Evolutionary conservation across 306 rosid genomes (phyloP), one percentile per base, ranked within the genome.

Genomic region (Prosopis cineraria): DNA sequence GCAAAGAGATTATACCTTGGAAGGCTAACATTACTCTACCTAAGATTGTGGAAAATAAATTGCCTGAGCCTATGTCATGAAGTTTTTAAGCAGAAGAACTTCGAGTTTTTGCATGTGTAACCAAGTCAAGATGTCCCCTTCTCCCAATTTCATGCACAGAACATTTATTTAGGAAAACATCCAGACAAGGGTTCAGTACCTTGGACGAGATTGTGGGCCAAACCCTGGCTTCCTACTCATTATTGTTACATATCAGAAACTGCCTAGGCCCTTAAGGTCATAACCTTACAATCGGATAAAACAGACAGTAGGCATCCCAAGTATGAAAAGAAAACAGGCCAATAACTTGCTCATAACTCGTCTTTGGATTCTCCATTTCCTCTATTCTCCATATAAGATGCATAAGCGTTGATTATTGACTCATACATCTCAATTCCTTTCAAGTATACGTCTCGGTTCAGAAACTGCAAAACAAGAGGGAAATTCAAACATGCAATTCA

Each of bases 361-460:
- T 95, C 99, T 84, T 53, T 88, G 30, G 85, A 76, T 53, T 52
- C 76, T 40, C 67, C 81, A 30, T 72, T 80, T 31, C 37, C 75
- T 79, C 62, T 80, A 50, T 69, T 71, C 52, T 68, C 88, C n/a
- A 56, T 81, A 31, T 66, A 93, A 29, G 93, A 89, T 39, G 99
- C 87, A 77, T 85, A 95, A 50, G 88, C 74, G 78, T 85, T 81
- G 55, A 95, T 91, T 73, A 95, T 86, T 16, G 93, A 88, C 84
- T 86, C 90, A 1, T 93, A 95, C 25, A 85, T 77, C 20, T 83
- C 80, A 11, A 93, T 89, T 72, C 99, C 98, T 85, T 90, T 95
- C 87, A 93, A 84, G 83, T 93, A 95, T 78, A 84, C 98, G 25
- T 83, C 93, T 88, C 86, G 85, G 89, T 83, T 88, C 44, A 93